Evolutionary conservation across 2,329 filamentous ascomycete species (phyloP).

Genomic region (Orbilia blumenaviensis): DNA sequence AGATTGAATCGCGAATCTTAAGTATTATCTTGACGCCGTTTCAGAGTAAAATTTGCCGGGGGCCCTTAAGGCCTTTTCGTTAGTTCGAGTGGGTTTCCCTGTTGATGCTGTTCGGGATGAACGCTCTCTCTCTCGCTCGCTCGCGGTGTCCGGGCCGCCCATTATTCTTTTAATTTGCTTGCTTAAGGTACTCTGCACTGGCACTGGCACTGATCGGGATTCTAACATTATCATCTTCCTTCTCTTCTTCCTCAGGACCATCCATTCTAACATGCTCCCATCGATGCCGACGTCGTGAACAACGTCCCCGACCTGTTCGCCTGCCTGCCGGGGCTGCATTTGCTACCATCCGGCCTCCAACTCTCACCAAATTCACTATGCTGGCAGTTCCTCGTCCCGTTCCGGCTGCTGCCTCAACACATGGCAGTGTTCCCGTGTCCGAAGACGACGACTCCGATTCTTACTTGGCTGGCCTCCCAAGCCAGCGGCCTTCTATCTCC

Average conservation of each 20-base stretch:
- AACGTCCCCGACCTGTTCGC: background rate
- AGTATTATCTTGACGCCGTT: constrained; percentile 11
- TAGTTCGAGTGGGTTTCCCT: background rate
- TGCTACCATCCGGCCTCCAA: too few relatives aligned
- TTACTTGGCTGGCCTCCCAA: constrained; percentile 13
- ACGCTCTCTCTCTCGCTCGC: too few relatives aligned
- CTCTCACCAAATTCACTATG: constrained; percentile 10
- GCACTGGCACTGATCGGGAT: too few relatives aligned
- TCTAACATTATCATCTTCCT: background rate
- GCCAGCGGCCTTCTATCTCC: constrained; percentile 38
- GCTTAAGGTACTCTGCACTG: too few relatives aligned
- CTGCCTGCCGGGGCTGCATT: background rate
- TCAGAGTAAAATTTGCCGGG: background rate
- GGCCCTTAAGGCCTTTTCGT: background rate
- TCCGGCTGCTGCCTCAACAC: constrained; percentile 32
- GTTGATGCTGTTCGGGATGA: background rate
- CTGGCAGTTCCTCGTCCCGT: constrained; percentile 34
- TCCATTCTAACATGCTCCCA: background rate
- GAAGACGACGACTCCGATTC: constrained; percentile 20
- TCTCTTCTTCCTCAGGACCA: background rate
- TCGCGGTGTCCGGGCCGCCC: too few relatives aligned
- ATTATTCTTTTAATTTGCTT: background rate
- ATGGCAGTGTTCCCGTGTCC: background rate
- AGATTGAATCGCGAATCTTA: background rate
- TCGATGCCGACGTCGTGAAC: constrained; percentile 13